phyloP scores from a whole-genome alignment of 2,329 filamentous ascomycete genomes.

The Fusarium setosum region DNA sequence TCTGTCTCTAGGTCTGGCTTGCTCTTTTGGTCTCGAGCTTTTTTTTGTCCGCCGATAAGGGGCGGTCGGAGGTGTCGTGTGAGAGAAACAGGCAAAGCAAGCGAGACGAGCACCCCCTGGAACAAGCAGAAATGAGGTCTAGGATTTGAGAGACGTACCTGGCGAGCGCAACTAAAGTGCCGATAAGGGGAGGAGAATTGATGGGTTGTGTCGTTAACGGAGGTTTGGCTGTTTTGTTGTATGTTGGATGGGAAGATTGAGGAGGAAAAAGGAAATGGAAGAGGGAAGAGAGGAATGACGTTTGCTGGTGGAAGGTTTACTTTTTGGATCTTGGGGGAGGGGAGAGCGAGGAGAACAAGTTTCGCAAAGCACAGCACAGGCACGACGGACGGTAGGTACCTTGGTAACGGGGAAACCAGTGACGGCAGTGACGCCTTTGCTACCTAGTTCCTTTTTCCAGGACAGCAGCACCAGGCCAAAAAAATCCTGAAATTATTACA shows the following conservation, averaged over 20 bases:
- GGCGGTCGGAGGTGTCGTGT: constrained; percentile 36
- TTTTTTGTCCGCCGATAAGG: constrained; percentile 34
- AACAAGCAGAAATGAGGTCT: constrained; percentile 21
- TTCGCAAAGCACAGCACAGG: constrained; percentile 3
- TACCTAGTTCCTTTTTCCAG: not conserved
- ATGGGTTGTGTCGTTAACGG: not conserved
- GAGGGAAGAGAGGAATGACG: constrained; percentile 27
- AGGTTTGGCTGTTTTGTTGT: constrained; percentile 7
- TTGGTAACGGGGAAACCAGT: constrained; percentile 24
- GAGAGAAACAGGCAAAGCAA: constrained; percentile 40
- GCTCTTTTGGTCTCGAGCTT: constrained; percentile 2
- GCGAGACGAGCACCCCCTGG: constrained; percentile 38
- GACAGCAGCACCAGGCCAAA: constrained; percentile 3
- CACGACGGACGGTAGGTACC: not conserved
- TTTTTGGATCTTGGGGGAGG: constrained; percentile 25
- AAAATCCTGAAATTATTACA: constrained; percentile 16
- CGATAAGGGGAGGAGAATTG: too few species aligned
- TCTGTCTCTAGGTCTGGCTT: too few species aligned
- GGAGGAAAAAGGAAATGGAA: not conserved
- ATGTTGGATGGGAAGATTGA: constrained; percentile 19
- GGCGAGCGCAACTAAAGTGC: constrained; percentile 20
- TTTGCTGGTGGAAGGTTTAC: constrained; percentile 23
- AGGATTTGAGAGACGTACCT: constrained; percentile 32
- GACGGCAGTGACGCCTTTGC: constrained; percentile 33
- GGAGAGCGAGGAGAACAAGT: constrained; percentile 21